Evolutionary conservation across 2,329 filamentous ascomycete genomes (phyloP).

Genomic region (Madurella mycetomatis): DNA sequence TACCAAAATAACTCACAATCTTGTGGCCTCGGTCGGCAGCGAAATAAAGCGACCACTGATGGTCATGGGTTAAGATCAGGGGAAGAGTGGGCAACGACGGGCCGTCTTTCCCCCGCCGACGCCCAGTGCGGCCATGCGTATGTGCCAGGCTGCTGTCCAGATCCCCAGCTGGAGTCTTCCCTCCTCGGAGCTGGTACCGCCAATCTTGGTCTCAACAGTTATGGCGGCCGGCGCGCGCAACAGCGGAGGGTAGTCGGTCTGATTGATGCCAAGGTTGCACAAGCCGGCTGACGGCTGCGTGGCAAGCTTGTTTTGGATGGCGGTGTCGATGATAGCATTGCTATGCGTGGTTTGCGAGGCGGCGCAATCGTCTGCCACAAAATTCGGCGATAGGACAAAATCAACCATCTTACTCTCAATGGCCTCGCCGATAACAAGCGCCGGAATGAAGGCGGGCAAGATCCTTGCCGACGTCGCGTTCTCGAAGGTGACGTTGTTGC

Average conservation of each 20-base stretch:
- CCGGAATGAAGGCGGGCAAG: constrained; percentile 12
- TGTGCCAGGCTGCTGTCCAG: constrained; percentile 16
- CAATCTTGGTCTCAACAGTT: constrained; percentile 13
- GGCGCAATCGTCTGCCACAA: not conserved
- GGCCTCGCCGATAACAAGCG: constrained; percentile 11
- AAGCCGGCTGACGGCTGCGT: constrained; percentile 6
- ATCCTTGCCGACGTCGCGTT: constrained; percentile 12
- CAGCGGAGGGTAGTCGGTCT: constrained; percentile 12
- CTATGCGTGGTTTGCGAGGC: too few relatives aligned
- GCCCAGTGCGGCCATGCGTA: constrained; percentile 12
- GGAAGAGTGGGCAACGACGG: constrained; percentile 11
- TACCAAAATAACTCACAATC: not conserved
- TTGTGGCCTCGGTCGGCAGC: constrained; percentile 13
- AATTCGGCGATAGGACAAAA: constrained; percentile 10
- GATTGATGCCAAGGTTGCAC: constrained; percentile 3
- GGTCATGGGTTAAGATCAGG: constrained; percentile 14
- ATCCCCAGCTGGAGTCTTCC: constrained; percentile 13
- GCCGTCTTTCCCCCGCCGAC: constrained; percentile 7
- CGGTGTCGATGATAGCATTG: constrained; percentile 1
- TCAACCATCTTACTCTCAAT: constrained; percentile 12
- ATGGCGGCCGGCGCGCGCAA: constrained; percentile 8
- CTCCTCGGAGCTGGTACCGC: constrained; percentile 11
- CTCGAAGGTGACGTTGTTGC: constrained; percentile 5
- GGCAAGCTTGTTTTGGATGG: constrained; percentile 12
- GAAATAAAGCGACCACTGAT: constrained; percentile 16